Percentiles rank a stretch among this genome's conserved stretches.
phyloP scores from a whole-genome alignment of 345 rosid genomes.

The Viola odorata region DNA sequence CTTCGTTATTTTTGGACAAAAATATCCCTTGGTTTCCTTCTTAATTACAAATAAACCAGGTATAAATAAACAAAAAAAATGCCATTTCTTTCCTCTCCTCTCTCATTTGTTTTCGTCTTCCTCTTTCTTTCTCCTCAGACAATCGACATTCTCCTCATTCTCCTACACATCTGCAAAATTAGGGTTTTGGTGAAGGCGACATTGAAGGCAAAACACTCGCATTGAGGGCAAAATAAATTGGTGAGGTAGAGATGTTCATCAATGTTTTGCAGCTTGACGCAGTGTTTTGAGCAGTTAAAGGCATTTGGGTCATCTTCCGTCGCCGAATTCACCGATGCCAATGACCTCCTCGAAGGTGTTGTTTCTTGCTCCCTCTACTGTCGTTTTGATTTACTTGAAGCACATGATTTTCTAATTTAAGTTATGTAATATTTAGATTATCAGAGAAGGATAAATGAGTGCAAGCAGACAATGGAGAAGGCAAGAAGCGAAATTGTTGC shows the following conservation, averaged over 20 bases:
- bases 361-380: not conserved
- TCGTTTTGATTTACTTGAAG: not conserved
- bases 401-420: no score
- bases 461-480: conserved; percentile 64
- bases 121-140: no score
- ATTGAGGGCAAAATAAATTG: not conserved
- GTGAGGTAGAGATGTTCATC: conserved; percentile 51
- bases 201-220: no score
- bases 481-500: conserved; percentile 40
- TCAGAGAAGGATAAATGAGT: conserved; percentile 45
- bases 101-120: no score
- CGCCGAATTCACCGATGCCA: conserved; percentile 35
- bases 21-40: no score
- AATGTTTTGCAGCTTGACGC: conserved; percentile 39
- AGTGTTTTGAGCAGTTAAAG: conserved; percentile 33
- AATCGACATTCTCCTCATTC: no score
- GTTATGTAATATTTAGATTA: conserved; percentile 55
- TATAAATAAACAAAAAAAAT: no score
- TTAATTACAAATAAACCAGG: no score
- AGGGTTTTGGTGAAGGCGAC: no score
- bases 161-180: no score
- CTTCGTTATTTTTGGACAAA: no score
- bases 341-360: conserved; percentile 39
- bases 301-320: conserved; percentile 45
- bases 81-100: no score